Conservation (phyloP, 2,329 filamentous ascomycete genomes). For the Eutypella sp. region DNA sequence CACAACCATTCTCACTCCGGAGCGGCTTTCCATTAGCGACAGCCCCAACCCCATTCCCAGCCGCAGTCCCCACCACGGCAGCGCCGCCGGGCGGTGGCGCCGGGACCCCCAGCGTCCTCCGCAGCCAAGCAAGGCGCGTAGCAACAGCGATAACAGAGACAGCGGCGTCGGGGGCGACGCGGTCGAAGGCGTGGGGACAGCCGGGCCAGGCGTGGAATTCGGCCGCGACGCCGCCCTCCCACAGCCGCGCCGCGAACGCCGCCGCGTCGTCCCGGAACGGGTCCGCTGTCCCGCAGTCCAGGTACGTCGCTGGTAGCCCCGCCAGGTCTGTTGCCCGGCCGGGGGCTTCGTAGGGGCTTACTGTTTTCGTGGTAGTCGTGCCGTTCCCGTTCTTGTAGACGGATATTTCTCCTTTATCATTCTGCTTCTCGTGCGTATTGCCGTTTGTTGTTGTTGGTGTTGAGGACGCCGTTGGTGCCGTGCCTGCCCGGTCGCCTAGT, state of each 20-base stretch:
- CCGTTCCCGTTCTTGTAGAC: background rate
- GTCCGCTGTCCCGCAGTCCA: conserved; percentile 31
- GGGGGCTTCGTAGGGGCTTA: conserved; percentile 27
- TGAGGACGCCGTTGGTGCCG: conserved; percentile 10
- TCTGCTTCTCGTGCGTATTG: background rate
- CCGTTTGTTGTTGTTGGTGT: background rate
- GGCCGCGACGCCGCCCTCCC: conserved; percentile 25
- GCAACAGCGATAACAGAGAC: conserved; percentile 24
- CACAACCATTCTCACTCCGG: too few species aligned
- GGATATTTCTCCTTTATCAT: too few species aligned
- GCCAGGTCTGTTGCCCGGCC: conserved; percentile 23
- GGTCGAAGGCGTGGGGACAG: conserved; percentile 28
- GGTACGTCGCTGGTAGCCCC: conserved; percentile 26
- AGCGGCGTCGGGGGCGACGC: conserved; percentile 21
- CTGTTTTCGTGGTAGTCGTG: too few species aligned
- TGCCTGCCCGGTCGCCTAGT: conserved; percentile 22
- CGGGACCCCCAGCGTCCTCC: conserved; percentile 4
- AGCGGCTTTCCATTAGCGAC: too few species aligned
- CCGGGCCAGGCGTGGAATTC: conserved; percentile 33
- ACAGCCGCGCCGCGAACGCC: conserved; percentile 28
- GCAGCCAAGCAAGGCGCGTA: conserved; percentile 24
- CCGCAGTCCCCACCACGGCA: too few species aligned
- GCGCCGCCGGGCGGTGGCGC: background rate
- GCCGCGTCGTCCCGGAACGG: conserved; percentile 30
- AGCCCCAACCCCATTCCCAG: too few species aligned